phyloP scores from a whole-genome alignment of 768 basidiomycete genomes.

The Lyophyllum decastes region DNA sequence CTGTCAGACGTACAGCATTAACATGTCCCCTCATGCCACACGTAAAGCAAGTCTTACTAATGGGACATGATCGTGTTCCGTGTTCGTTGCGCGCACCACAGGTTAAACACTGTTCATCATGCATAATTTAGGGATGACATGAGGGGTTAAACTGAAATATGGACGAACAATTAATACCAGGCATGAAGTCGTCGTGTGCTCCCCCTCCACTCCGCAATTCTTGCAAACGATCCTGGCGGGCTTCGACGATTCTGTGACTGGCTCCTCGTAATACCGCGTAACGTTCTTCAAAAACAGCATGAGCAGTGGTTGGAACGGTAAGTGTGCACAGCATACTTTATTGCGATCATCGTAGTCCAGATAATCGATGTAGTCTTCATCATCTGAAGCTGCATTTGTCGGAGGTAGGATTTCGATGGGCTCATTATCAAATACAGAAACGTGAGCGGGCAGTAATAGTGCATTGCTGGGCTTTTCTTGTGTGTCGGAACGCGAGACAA shows the following conservation, averaged over 20 bases:
- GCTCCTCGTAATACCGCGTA: conserved; percentile 66
- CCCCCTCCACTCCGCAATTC: conserved; percentile 73
- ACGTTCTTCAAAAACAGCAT: conserved; percentile 39
- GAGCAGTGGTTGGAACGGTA: not conserved
- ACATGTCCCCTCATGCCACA: conserved; percentile 88
- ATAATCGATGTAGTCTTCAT: conserved; percentile 77
- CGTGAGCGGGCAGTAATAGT: conserved; percentile 71
- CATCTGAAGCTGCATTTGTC: conserved; percentile 43
- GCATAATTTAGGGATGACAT: not conserved
- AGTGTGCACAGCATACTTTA: conserved; percentile 41
- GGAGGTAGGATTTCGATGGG: conserved; percentile 50
- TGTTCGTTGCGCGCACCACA: conserved; percentile 84
- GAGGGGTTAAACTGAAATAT: conserved; percentile 1
- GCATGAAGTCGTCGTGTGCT: conserved; percentile 71
- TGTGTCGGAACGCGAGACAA: conserved; percentile 9
- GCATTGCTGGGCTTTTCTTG: conserved; percentile 18
- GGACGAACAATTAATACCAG: conserved; percentile 66
- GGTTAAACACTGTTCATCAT: conserved; percentile 61
- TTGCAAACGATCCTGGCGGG: conserved; percentile 65
- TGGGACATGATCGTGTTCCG: conserved; percentile 73
- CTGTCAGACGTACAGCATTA: conserved; percentile 48
- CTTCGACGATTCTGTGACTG: conserved; percentile 40
- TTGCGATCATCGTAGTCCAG: conserved; percentile 67
- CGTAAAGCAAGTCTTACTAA: conserved; percentile 76
- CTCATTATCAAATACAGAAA: conserved; percentile 52